These are phyloP conservation scores for Asterophora lycoperdoides DNA, from an alignment of 768 basidiomycete species.

Conservation along the genomic window DNA sequence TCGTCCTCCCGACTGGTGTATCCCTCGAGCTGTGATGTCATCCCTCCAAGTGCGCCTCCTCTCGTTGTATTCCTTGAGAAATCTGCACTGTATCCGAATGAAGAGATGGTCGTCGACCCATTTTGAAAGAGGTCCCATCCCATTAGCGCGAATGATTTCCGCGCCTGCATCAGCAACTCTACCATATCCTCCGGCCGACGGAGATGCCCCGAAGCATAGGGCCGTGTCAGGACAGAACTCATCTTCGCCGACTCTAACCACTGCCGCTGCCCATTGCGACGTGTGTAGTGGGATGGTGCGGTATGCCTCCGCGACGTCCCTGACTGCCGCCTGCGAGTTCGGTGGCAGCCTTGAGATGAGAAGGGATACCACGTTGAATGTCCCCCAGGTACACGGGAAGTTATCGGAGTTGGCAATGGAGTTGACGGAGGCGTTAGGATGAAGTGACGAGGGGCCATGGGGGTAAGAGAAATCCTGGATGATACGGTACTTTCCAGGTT, in stretches of 20 bases:
- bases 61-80: conserved; percentile 16
- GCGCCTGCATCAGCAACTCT: conserved; percentile 8
- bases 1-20: conserved; percentile 4
- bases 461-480: conserved; percentile 29
- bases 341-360: conserved; percentile 5
- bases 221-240: not conserved
- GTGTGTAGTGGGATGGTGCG: conserved; percentile 4
- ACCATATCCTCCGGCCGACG: conserved; percentile 15
- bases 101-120: conserved; percentile 24
- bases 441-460: not conserved
- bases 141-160: conserved; percentile 10
- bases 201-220: not conserved
- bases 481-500: conserved; percentile 15
- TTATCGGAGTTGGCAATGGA: conserved; percentile 17
- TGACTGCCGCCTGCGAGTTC: conserved; percentile 4
- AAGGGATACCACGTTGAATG: conserved; percentile 4
- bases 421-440: conserved; percentile 19
- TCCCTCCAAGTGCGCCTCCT: conserved; percentile 2
- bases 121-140: conserved; percentile 17
- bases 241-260: not conserved
- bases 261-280: not conserved
- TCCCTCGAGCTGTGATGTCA: conserved; percentile 3
- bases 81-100: conserved; percentile 15
- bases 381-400: conserved; percentile 32
- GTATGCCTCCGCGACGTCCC: conserved; percentile 13